phyloP scores from a whole-genome alignment of 2,329 filamentous ascomycete species.

The Sclerotinia glacialis region DNA sequence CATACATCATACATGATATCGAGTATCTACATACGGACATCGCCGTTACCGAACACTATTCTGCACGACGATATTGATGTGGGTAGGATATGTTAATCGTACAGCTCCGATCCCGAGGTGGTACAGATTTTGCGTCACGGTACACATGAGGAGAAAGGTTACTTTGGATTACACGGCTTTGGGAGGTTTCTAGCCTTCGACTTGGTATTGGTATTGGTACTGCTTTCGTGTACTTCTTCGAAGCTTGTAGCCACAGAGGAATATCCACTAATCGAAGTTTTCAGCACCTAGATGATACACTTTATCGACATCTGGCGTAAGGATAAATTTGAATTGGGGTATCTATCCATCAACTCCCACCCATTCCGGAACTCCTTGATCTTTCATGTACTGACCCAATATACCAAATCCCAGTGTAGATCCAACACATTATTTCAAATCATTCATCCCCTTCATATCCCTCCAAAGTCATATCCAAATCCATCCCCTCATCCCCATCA shows the following conservation, averaged over 20 bases:
- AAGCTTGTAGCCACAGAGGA: no score
- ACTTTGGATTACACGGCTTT: neutral
- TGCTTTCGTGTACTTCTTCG: no score
- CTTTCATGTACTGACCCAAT: neutral
- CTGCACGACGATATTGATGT: neutral
- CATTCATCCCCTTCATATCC: constrained; percentile 9
- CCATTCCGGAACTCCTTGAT: neutral
- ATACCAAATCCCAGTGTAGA: neutral
- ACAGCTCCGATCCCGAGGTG: neutral
- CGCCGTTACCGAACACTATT: neutral
- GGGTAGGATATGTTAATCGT: no score
- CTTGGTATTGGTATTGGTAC: neutral
- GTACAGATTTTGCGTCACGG: neutral
- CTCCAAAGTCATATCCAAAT: constrained; percentile 24
- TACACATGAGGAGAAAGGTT: no score
- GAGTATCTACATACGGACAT: no score
- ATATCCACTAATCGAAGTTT: no score
- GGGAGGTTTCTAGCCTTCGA: no score
- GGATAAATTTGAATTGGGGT: neutral
- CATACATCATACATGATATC: no score
- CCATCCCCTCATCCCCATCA: constrained; percentile 25
- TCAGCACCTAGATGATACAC: no score
- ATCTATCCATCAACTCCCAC: neutral
- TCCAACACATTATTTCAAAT: neutral
- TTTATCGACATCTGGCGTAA: no score